Evolutionary conservation across 306 rosid genomes (phyloP), one percentile per base, ranked within the genome.

Genomic region (Boehmeria nivea): DNA sequence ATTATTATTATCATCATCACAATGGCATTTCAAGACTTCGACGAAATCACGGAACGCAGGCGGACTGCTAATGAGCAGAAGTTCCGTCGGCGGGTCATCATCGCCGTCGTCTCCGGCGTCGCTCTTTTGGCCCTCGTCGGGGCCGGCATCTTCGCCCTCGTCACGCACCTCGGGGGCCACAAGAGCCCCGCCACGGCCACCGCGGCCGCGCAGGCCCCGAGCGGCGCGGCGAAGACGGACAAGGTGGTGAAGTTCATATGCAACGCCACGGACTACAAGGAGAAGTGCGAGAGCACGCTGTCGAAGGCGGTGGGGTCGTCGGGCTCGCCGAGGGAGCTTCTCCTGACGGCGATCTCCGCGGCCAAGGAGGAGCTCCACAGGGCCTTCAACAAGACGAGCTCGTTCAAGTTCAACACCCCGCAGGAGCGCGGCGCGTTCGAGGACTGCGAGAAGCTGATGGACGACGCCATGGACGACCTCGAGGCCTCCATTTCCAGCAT

Each of bases 11-110:
- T 43, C 39, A 6, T 12, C 24, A 10, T 25, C 36, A 2, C 36
- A 51, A 86, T 87, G 96, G 99, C 77, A 22, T 87, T 91, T 55
- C 96, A 91, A 45, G 99, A 91, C 73, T 91, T 91, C 46, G 95
- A 85, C 38, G 74, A 76, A 55, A 78, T 91, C 56, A 31, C 85
- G 0, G 93, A 87, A 59, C 72, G 83, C 14, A 72, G 96, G 14
- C 81, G 57, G 43, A 73, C 71, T 1, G 93, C 83, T 72, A 75
- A 65, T 42, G 77, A 57, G 18, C 81, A 75, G 1, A 79, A 68
- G 58, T 23, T 78, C 16, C 70, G 20, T 52, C 70, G 76, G 59
- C 73, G 70, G 51, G 71, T 91, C 27, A 13, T 65, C 60, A 65
- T 85, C 0, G 84, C 71, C 4, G 76, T 67, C 5, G 45, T 83